Conservation (phyloP, 225 moss, liverwort and hornwort genomes). For the Lunularia cruciata region DNA sequence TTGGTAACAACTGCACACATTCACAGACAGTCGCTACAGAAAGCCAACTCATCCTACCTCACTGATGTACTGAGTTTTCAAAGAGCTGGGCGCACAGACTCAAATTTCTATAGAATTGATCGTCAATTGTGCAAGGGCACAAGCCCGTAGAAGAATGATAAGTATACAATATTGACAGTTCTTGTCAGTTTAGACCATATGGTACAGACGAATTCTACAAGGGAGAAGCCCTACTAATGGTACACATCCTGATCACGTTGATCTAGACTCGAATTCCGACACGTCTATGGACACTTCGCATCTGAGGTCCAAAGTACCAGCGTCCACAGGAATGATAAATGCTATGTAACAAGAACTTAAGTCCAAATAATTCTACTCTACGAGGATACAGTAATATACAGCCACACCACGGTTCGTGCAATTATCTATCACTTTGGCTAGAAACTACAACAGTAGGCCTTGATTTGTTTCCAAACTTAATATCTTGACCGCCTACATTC, state of each 20-base stretch:
- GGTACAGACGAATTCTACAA: conserved; percentile 25
- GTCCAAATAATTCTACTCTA: conserved; percentile 2
- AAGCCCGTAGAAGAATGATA: conserved; percentile 14
- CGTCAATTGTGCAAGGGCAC: conserved; percentile 13
- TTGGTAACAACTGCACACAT: no score
- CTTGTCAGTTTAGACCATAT: conserved; percentile 14
- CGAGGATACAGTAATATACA: conserved; percentile 36
- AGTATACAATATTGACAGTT: conserved; percentile 27
- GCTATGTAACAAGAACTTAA: background rate
- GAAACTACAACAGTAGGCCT: conserved; percentile 23
- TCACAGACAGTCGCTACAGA: no score
- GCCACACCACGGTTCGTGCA: background rate
- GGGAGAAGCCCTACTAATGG: conserved; percentile 2
- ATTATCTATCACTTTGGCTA: conserved; percentile 23
- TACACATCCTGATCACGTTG: conserved; percentile 18
- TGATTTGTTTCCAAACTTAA: conserved; percentile 1
- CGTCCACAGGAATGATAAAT: background rate
- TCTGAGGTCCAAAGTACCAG: background rate
- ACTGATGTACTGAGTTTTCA: no score
- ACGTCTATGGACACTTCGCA: no score
- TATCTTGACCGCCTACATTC: background rate
- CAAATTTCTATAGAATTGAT: no score
- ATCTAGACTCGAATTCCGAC: background rate
- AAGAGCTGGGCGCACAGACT: no score
- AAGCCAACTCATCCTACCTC: no score